Evolutionary conservation across 352 stramenopile genomes (phyloP).

Genomic region (Phytophthora lateralis): DNA sequence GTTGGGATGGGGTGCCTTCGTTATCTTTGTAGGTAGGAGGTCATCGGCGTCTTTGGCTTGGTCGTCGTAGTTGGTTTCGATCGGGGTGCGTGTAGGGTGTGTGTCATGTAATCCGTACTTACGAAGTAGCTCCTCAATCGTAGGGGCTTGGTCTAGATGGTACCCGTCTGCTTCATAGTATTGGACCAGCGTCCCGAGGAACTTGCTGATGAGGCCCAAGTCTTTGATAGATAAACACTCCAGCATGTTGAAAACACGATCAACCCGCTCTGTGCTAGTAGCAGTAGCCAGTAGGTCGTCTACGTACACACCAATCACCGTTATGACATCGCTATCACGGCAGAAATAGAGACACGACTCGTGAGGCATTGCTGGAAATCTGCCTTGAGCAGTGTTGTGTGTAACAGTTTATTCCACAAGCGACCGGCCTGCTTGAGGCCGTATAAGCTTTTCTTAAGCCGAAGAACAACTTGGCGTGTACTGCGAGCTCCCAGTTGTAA

Average conservation of each 20-base stretch:
- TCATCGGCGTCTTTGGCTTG: too few relatives aligned
- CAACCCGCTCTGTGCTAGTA: not conserved
- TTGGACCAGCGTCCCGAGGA: not conserved
- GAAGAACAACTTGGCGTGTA: not conserved
- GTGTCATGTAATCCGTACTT: too few relatives aligned
- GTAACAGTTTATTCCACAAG: not conserved
- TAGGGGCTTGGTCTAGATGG: too few relatives aligned
- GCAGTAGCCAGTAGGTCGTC: not conserved
- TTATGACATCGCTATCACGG: not conserved
- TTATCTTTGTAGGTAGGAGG: too few relatives aligned
- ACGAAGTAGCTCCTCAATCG: too few relatives aligned
- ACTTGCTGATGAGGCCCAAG: not conserved
- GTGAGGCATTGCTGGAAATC: not conserved
- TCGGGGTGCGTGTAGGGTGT: too few relatives aligned
- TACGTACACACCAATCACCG: not conserved
- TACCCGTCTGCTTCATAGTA: too few relatives aligned
- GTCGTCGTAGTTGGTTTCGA: too few relatives aligned
- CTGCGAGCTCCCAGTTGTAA: not conserved
- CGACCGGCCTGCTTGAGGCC: not conserved
- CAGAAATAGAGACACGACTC: not conserved
- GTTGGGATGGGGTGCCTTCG: too few relatives aligned
- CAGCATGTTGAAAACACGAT: not conserved
- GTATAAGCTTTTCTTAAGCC: not conserved
- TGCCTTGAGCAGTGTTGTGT: not conserved
- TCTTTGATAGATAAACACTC: not conserved